Evolutionary conservation across 2,329 filamentous ascomycete species (phyloP), one percentile per base, ranked within the genome.

Genomic region (Orbilia blumenaviensis): DNA sequence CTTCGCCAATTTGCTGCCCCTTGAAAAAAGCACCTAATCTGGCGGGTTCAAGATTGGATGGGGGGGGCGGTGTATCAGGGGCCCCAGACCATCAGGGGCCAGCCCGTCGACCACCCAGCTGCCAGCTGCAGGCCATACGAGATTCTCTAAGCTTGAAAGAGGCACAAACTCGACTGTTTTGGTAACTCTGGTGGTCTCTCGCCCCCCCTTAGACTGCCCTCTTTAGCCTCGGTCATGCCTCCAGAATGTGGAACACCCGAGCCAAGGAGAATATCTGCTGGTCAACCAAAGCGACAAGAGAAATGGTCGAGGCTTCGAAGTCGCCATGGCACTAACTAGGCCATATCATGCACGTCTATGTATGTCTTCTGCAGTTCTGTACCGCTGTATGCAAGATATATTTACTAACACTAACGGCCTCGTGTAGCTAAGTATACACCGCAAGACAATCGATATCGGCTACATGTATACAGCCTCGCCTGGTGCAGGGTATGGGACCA

Each of bases 21-120:
- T 61, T 54, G 34, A 63, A 71, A 60, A 60, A 71, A 63, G 41
- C 42, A 71, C 66, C 66, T 71, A 71, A 71, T 71, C 66, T 71
- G 56, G 66, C 50, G 66, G 66, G 66, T 56, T 68, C 61, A 46
- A 71, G 60, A 71, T 71, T 71, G 42, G 56, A 63, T 56, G 52
- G 66, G 66, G 66, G 56, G 66, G 66, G 56, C 66, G 36, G 66
- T 63, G 66, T 71, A 71, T 71, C 66, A 71, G 50, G 50, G 50
- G 50, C 50, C 32, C 32, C 10, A 56, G 50, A 56, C 50, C 50
- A 56, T 56, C 50, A 56, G 66, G 66, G 66, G 66, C 56, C 42
- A 71, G 66, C 44, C 66, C 66, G 56, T 50, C 50, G 23, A 41
- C 34, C 36, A 62, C 14, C 54, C 42, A 69, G 66, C 54, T 69